Evolutionary conservation across 2,329 filamentous ascomycete genomes (phyloP), one percentile per base, ranked within the genome.

Genomic region (Pyrenochaeta sp.): DNA sequence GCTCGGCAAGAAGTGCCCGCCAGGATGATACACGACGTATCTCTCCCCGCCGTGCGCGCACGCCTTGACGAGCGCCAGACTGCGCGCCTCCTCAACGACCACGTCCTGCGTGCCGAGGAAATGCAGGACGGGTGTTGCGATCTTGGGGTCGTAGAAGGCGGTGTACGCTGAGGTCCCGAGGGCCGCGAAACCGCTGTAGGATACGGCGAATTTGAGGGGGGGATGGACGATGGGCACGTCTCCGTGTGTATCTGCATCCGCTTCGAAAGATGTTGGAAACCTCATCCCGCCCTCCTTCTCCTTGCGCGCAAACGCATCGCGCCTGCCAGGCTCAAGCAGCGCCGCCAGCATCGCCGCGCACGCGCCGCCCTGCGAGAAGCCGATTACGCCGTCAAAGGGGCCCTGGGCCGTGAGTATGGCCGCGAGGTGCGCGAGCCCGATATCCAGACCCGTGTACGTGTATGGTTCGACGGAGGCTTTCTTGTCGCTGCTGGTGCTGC

Each of bases 1-100:
- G 39, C 72, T 85, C 0, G 93, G 93, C 62, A 96, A 82, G 63
- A 96, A 91, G 69, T 97, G 93, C 0, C 92, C 92, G 6, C 93
- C 93, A 1, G 93, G 92, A 71, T 96, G 90, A 59, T 87, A 83
- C 38, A 87, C 77, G 38, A 83, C 77, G 18, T 44, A 53, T 56
- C 74, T 79, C 29, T 71, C 74, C 41, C 78, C 76, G 30, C 66
- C 72, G 55, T 81, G 58, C 65, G 53, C 79, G 68, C 85, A 90
- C 32, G 80, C 78, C 17, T 90, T 84, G 3, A 88, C 79, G 44
- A 96, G 72, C 15, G 77, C 81, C 60, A 81, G 76, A 67, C 84
- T 89, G 62, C 89, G 77, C 39, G 72, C 72, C 75, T 96, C 92
- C 21, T 91, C 89, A 0, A 97, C 92, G 1, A 96, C 89, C 3